Base-by-base conservation (phyloP, 2,329 filamentous ascomycete species). In the Fusarium mangiferae region DNA sequence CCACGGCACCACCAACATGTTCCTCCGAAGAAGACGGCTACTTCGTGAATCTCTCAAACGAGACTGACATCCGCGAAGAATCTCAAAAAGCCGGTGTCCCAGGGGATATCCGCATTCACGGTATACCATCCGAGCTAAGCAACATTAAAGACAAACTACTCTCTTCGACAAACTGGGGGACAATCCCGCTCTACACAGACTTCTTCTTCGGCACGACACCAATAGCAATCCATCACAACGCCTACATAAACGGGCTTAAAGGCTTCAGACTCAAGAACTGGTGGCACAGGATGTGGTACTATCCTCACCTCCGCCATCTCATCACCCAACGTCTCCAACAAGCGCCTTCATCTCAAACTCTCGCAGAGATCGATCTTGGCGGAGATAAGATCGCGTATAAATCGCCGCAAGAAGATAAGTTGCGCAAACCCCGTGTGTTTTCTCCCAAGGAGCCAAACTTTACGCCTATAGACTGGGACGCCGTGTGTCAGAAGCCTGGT, bases 281-380 rank as follows among this genome's bases (percentile, higher is more conserved):
- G 81, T 83, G 82, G 82, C 71, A 71, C 59, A 78, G 73, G 61
- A 83, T 79, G 78, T 83, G 82, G 82, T 83, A 81, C 70, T 74
- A 81, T 62, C 76, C 78, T 1, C 73, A 76, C 17, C 73, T 83
- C 28, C 78, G 82, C 20, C 73, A 77, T 15, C 76, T 82, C 35
- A 60, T 82, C 46, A 75, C 76, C 13, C 59, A 70, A 13, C 78
- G 78, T 35, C 75, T 82, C 4, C 66, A 71, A 39, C 56, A 45
- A 20, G 38, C 33, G 15, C 7, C 44, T 13, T 60, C 59, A 10
- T 20, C 57, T 35, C 36, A 20, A 52, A 56, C 33, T 28, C 71
- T 83, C 13, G 73, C 77, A 6, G 24, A 69, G 20, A 15, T 61
- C 9, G 36, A 64, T 17, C 54, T 62, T 6, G 46, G 56, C 3